Evolutionary conservation across 306 rosid species (phyloP), one percentile per base, ranked within the genome.

Genomic region (Quercus cerris): DNA sequence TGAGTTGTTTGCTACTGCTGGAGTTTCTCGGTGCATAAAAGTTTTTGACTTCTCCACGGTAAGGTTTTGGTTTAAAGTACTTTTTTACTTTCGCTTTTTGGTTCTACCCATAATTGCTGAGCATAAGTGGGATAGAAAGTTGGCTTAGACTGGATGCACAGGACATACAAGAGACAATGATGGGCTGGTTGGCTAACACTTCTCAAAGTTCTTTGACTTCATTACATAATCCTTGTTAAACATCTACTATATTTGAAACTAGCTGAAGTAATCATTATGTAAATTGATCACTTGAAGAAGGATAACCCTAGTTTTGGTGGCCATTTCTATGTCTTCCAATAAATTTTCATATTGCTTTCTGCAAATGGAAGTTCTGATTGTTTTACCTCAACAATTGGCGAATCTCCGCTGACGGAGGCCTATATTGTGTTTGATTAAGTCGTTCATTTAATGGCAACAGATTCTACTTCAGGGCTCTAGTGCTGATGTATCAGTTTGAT

Each of bases 1-100:
- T 80, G 97, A 95, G 81, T 85, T 93, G 73, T 95, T 95, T 85
- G 98, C 97, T 64, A 95, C 97, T 58, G 99, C 99, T 76, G 99
- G 99, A 84, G 99, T 95, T 84, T 95, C 99, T 4, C 89, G 97
- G 81, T 86, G 99, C 81, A 95, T 95, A 84, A 95, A 93, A 82
- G 92, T 95, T 84, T 95, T 95, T 79, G 99, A 95, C 84, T 95
- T 93, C 79, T 90, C 97, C 59, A 69, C 88, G 84, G 99, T 93
- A 93, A 71, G 89, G 78, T 73, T 77, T 70, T 44, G 13, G 52
- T 76, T 30, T 67, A 49, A 35, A 19, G 25, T 6, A 33, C 72
- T 18, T 15, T 28, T 30, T 33, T 35, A 35, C 15, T 2, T 25
- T 30, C 0, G 17, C 23, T n/a, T 67, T 67, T 67, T 35, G 17